Conservation (phyloP, 78 protist genomes). For the Trichosphaerium sp. region DNA sequence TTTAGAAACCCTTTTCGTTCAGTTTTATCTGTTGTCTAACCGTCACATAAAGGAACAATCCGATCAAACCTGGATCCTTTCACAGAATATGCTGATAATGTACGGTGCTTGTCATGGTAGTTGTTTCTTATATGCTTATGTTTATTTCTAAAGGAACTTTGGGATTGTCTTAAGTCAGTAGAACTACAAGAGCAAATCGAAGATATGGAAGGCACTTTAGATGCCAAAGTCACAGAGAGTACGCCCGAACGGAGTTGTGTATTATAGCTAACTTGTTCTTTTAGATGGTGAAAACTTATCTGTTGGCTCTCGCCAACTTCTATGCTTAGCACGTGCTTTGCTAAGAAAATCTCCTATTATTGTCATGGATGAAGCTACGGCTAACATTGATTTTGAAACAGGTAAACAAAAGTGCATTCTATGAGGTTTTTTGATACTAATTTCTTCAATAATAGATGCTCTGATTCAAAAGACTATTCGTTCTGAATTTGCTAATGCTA, state of each 20-base stretch:
- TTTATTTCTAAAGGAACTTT: too few species aligned
- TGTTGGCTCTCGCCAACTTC: conserved; percentile 81
- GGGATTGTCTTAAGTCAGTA: conserved; percentile 22
- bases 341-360: conserved; percentile 18
- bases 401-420: conserved; percentile 9
- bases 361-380: conserved; percentile 88
- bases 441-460: background rate
- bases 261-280: background rate
- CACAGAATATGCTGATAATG: conserved; percentile 28
- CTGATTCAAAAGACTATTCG: conserved; percentile 8
- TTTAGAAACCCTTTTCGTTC: conserved; percentile 55
- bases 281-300: conserved; percentile 51
- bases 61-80: conserved; percentile 81
- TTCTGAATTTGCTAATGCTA: background rate
- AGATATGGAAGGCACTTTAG: background rate
- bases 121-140: too few species aligned
- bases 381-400: conserved; percentile 58
- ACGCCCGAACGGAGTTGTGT: background rate
- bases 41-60: conserved; percentile 66
- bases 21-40: too few species aligned
- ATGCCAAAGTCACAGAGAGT: background rate
- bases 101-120: too few species aligned
- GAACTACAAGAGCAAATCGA: conserved; percentile 12
- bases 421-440: background rate
- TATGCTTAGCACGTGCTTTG: conserved; percentile 82